These are phyloP conservation scores for Flaveria linearis DNA, from an alignment of 129 eudicot species.

Conservation along the genomic window DNA sequence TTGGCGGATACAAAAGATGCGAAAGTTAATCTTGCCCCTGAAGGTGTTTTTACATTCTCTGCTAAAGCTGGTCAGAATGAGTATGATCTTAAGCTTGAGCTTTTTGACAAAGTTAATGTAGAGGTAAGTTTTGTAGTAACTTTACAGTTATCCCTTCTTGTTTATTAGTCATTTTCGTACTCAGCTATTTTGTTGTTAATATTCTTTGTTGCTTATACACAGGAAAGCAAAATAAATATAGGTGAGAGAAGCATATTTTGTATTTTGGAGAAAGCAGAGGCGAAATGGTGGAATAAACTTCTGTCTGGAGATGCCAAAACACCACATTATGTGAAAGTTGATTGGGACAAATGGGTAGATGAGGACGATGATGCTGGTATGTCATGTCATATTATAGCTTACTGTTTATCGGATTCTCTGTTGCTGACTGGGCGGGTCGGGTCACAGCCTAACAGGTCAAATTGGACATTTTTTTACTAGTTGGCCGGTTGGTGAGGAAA, in stretches of 20 bases:
- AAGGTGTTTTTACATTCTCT: conserved; percentile 74
- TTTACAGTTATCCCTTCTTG: neutral
- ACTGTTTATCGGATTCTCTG: neutral
- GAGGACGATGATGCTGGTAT: conserved; percentile 86
- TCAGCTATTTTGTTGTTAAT: neutral
- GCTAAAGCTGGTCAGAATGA: conserved; percentile 61
- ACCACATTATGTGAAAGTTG: conserved; percentile 90
- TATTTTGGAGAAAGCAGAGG: conserved; percentile 77
- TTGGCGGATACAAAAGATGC: conserved; percentile 81
- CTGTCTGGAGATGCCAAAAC: conserved; percentile 67
- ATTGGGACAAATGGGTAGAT: conserved; percentile 99
- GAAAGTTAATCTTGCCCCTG: conserved; percentile 80
- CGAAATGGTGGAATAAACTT: conserved; percentile 84
- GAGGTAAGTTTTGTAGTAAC: conserved; percentile 45
- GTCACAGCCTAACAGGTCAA: too few species aligned
- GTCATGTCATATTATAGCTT: neutral
- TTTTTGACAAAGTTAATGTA: conserved; percentile 77
- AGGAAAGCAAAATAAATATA: conserved; percentile 82
- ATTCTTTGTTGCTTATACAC: neutral
- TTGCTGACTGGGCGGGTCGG: neutral
- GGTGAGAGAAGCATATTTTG: conserved; percentile 70
- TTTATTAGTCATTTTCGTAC: neutral
- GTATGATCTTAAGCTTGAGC: conserved; percentile 75
- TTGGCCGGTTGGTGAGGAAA: too few species aligned
- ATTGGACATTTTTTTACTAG: too few species aligned